Evolutionary conservation across 2,329 filamentous ascomycete species (phyloP).

Genomic region (Aspergillus sergii): DNA sequence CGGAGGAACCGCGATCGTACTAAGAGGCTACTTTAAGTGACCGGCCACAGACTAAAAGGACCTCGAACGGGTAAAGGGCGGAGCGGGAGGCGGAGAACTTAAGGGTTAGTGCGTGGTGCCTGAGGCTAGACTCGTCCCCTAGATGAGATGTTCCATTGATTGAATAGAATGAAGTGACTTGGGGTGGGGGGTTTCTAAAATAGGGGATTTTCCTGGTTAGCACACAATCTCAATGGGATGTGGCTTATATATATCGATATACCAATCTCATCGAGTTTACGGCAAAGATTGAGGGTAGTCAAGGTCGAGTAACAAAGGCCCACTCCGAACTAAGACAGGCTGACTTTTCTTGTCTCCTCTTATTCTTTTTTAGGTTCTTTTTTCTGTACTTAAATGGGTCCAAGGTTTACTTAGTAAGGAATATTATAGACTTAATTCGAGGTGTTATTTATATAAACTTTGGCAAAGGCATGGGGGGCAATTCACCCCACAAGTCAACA

Average conservation of each 20-base stretch:
- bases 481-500: neutral
- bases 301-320: neutral
- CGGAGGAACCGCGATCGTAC: slow-evolving; percentile 5
- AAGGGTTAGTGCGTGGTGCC: slow-evolving; percentile 3
- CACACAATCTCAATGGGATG: neutral
- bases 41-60: neutral
- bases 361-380: neutral
- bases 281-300: neutral
- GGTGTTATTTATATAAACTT: slow-evolving; percentile 1
- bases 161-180: no score
- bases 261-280: neutral
- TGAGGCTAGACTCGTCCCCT: slow-evolving; percentile 6
- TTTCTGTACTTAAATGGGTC: neutral
- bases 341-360: neutral
- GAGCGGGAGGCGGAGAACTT: slow-evolving; percentile 2
- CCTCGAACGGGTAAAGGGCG: neutral
- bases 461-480: neutral
- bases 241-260: neutral
- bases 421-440: neutral
- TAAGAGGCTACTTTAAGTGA: slow-evolving; percentile 4
- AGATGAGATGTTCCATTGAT: neutral
- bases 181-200: neutral
- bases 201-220: neutral
- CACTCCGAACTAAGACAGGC: neutral
- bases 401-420: neutral